A percentile compares a stretch with the other conserved stretches of the same genome.
These are phyloP conservation scores for Raffaelea ambrosiae DNA, from an alignment of 2,329 filamentous ascomycete species.

Conservation along the genomic window DNA sequence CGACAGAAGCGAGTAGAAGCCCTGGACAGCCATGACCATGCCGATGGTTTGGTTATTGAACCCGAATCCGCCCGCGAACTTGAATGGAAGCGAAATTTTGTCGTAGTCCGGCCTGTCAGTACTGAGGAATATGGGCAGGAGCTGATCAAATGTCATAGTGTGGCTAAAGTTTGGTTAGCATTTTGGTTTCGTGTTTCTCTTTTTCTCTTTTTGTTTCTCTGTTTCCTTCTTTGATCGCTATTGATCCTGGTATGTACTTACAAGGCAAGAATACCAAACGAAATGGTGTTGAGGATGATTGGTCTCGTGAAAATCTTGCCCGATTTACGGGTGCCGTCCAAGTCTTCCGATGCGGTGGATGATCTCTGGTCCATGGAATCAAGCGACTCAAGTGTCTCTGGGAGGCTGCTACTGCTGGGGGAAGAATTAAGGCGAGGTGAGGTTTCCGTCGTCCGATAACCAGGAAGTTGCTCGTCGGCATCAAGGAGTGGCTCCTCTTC, in stretches of 20 bases:
- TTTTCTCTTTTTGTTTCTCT: no score
- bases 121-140: conserved; percentile 87
- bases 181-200: not conserved
- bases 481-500: conserved; percentile 58
- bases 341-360: conserved; percentile 4
- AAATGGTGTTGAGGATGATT: conserved; percentile 78
- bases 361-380: conserved; percentile 23
- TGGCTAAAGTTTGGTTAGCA: conserved; percentile 49
- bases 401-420: conserved; percentile 17
- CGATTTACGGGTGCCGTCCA: conserved; percentile 8
- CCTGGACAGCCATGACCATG: conserved; percentile 80
- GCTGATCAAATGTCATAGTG: conserved; percentile 92
- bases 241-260: conserved; percentile 43
- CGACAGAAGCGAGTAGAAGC: conserved; percentile 78
- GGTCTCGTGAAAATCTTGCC: conserved; percentile 69
- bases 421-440: conserved; percentile 8
- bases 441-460: conserved; percentile 55
- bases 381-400: conserved; percentile 20
- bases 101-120: conserved; percentile 43
- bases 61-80: conserved; percentile 80
- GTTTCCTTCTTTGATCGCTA: not conserved
- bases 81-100: conserved; percentile 63
- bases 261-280: conserved; percentile 91
- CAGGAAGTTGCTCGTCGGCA: conserved; percentile 54
- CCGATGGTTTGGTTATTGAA: conserved; percentile 79